These are phyloP conservation scores for Helianthus annuus DNA, from an alignment of 129 eudicot genomes.

Conservation along the genomic window HanXRQr2.0-SUNRISE NC_035445.2:60507429-60507928, in stretches of 20 bases:
- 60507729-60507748: slow-evolving; percentile 75
- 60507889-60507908: too few species aligned
- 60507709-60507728: slow-evolving; percentile 62
- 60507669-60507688: slow-evolving; percentile 35
- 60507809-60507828: slow-evolving; percentile 77
- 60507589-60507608: too few species aligned
- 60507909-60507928: slow-evolving; percentile 79
- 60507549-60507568: too few species aligned
- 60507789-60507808: slow-evolving; percentile 71
- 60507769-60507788: slow-evolving; percentile 76
- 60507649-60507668: not conserved
- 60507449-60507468: too few species aligned
- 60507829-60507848: slow-evolving; percentile 77
- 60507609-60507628: too few species aligned
- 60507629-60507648: too few species aligned
- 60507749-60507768: slow-evolving; percentile 63
- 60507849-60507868: slow-evolving; percentile 59
- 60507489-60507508: too few species aligned
- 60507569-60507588: too few species aligned
- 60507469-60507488: too few species aligned
- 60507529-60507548: too few species aligned
- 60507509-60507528: too few species aligned
- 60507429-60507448: too few species aligned
- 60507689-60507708: slow-evolving; percentile 89
- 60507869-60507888: not conserved